A percentile compares a stretch with the other conserved stretches of the same genome.
Conservation (phyloP, 1,284 basidiomycete species). For the Cystobasidium pallidum region DNA sequence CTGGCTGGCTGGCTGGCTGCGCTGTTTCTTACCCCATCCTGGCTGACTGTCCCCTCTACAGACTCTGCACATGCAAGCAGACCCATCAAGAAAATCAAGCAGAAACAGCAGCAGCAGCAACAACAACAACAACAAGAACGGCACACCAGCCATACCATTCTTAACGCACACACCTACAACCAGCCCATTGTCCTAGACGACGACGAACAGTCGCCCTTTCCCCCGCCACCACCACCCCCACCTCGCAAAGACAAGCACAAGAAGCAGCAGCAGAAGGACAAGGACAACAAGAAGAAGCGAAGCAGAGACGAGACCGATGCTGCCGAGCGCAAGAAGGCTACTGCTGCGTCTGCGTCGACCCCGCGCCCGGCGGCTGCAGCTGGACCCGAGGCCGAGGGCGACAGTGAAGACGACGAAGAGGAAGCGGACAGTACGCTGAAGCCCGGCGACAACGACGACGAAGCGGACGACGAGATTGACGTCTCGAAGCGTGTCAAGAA, state of each 20-base stretch:
- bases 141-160: not conserved
- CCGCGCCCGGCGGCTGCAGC: not conserved
- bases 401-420: conserved; percentile 30
- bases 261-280: conserved; percentile 35
- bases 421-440: conserved; percentile 11
- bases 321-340: not conserved
- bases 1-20: too few species aligned
- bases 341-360: not conserved
- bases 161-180: conserved; percentile 13
- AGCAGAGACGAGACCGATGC: conserved; percentile 13
- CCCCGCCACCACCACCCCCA: conserved; percentile 9
- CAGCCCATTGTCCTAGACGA: conserved; percentile 15
- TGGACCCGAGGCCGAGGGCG: not conserved
- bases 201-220: conserved; percentile 27
- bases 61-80: conserved; percentile 16
- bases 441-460: conserved; percentile 8
- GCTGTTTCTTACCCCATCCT: not conserved
- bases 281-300: conserved; percentile 42
- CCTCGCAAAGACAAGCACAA: conserved; percentile 41
- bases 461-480: conserved; percentile 21
- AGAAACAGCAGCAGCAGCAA: conserved; percentile 22
- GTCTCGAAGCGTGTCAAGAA: conserved; percentile 1
- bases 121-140: too few species aligned
- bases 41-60: not conserved
- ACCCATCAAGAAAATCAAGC: conserved; percentile 21